Conservation (phyloP, 805 yeast genomes). For the Candida ortonii region DNA sequence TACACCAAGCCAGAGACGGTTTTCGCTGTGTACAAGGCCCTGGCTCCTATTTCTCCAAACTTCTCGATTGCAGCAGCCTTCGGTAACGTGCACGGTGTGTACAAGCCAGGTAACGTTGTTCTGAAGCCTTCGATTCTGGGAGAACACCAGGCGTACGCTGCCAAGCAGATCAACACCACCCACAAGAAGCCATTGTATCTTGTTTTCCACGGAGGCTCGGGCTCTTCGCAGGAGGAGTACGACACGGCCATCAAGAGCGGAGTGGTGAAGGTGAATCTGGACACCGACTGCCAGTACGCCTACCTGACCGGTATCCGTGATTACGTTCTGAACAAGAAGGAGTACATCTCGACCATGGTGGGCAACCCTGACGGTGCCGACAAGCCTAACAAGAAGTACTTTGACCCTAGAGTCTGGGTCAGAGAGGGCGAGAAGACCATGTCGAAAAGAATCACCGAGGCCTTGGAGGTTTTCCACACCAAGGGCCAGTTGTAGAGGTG, state of each 20-base stretch:
- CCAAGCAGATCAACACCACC: constrained; percentile 54
- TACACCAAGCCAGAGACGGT: constrained; percentile 97
- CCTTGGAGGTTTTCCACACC: constrained; percentile 84
- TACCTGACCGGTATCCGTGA: constrained; percentile 97
- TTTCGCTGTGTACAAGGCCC: constrained; percentile 84
- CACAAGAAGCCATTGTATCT: constrained; percentile 76
- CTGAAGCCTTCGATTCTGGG: constrained; percentile 91
- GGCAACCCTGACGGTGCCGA: constrained; percentile 99
- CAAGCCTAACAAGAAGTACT: constrained; percentile 99
- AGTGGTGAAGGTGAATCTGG: constrained; percentile 98
- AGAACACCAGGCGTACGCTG: constrained; percentile 91
- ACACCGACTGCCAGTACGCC: constrained; percentile 98
- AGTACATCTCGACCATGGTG: constrained; percentile 81
- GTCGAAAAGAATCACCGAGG: constrained; percentile 79
- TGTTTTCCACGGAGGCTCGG: constrained; percentile 99
- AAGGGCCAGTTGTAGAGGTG: constrained; percentile 51
- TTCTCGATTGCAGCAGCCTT: constrained; percentile 99
- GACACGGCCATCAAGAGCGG: constrained; percentile 88
- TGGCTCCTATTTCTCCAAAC: constrained; percentile 89
- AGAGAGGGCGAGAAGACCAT: constrained; percentile 99
- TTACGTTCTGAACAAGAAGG: constrained; percentile 94
- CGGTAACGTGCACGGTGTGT: constrained; percentile 99
- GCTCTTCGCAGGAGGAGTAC: constrained; percentile 90
- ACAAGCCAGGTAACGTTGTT: constrained; percentile 98
- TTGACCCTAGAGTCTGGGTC: constrained; percentile 99